phyloP scores from a whole-genome alignment of 208 protist genomes.

The Acanthamoeba triangularis region DNA sequence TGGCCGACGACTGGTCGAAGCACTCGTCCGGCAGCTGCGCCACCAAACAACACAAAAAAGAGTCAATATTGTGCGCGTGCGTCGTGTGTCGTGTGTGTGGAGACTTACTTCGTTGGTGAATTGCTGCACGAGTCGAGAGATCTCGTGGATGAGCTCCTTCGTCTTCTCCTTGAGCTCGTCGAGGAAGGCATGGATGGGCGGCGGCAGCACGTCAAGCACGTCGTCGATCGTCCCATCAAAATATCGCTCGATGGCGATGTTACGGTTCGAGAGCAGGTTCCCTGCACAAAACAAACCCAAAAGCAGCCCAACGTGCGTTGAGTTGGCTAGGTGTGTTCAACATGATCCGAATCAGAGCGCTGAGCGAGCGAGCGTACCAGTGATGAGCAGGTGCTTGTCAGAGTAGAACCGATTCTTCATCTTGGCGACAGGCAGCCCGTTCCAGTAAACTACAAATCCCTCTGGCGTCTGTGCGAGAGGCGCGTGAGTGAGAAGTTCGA shows the following conservation, averaged over 20 bases:
- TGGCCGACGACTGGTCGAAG: slow-evolving; percentile 11
- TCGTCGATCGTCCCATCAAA: slow-evolving; percentile 70
- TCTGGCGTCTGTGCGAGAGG: slow-evolving; percentile 15
- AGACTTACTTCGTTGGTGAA: not conserved
- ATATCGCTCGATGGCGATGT: slow-evolving; percentile 67
- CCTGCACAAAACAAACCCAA: too few relatives aligned
- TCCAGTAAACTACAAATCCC: slow-evolving; percentile 65
- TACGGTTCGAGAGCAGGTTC: slow-evolving; percentile 66
- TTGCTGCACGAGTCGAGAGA: not conserved
- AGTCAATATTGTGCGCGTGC: not conserved
- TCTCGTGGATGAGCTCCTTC: slow-evolving; percentile 10
- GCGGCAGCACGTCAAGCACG: slow-evolving; percentile 53
- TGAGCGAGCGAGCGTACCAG: not conserved
- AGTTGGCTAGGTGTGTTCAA: too few relatives aligned
- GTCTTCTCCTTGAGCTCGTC: slow-evolving; percentile 68
- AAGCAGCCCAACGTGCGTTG: not conserved
- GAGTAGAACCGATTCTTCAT: slow-evolving; percentile 66
- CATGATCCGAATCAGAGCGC: not conserved
- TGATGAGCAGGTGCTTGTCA: slow-evolving; percentile 59
- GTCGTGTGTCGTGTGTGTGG: not conserved
- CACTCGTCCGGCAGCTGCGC: not conserved
- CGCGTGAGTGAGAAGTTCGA: not conserved
- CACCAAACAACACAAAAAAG: not conserved
- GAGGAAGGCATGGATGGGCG: slow-evolving; percentile 4
- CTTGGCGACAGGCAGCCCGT: slow-evolving; percentile 28